Evolutionary conservation across 805 yeast genomes (phyloP), one percentile per base, ranked within the genome.

Genomic region (Saturnispora bothae): DNA sequence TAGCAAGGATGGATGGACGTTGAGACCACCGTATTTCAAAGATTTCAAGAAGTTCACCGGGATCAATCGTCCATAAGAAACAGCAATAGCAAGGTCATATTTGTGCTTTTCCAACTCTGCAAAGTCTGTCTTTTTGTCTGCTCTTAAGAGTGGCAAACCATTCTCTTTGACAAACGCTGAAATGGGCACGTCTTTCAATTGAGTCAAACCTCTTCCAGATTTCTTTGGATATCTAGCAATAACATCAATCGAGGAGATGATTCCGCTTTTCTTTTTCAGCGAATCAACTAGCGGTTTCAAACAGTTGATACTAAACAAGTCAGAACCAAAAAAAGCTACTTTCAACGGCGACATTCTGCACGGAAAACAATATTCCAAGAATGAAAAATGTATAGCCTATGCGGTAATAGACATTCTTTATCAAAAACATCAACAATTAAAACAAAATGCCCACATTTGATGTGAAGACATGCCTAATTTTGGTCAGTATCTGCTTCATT

Each of bases 1-100:
- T 7, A 92, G 65, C 5, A 86, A 54, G 0, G 96, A 85, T 0
- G 98, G 98, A 54, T 92, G 98, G 1, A 92, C 85, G 52, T 92
- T 92, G 20, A 92, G 53, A 0, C 96, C 94, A 4, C 88, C 85
- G 50, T 56, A 73, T 10, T 56, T 54, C 16, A 77, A 59, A 0
- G 54, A 35, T 0, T 51, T 35, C 2, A 92, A 56, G 45, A 85
- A 73, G 2, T 54, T 41, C 0, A 59, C 60, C 0, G 97, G 96
- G 4, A 92, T 85, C 32, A 89, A 62, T 36, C 67, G 66, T 0
- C 97, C 98, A 55, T 76, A 92, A 0, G 96, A 85, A 1, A 86
- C 96, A 0, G 97, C 96, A n/a, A 92, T 66, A 1, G 86, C 79
- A 46, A 86, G 53, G 44, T 81, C 72, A 54, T 69, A 78, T 2